Base-by-base conservation (phyloP, 2,329 filamentous ascomycete genomes). In the Dactylonectria estremocensis region DNA sequence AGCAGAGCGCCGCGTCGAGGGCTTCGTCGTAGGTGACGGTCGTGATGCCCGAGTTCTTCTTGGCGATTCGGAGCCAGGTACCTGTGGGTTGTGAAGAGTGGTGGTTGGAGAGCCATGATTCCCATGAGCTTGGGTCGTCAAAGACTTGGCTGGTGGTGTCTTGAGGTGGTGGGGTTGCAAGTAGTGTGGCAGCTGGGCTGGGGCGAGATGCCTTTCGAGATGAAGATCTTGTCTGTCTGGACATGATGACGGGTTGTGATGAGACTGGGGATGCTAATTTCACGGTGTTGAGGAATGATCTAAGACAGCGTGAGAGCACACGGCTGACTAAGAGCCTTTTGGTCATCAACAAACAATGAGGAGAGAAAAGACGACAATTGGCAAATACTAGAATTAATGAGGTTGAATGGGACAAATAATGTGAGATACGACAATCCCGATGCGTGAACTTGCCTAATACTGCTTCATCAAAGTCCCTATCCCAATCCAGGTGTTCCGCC, bases 1-100 rank as follows among this genome's bases (percentile, higher is more conserved):
- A 87, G 75, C 88, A 90, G 7, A 91, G 81, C 1, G 88, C 88
- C 37, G 82, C 78, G 73, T 90, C 86, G 18, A 91, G 82, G 1
- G 88, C 88, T 74, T 89, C 79, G 66, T 73, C 82, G 74, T 85
- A 84, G 16, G 82, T 83, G 14, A 89, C 77, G 0, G 85, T 85
- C 1, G 80, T 69, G n/a, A 82, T 77, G 3, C 77, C 74, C 1
- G 82, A 82, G 20, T 76, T 63, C 64, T 87, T 88, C 64, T 88
- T 88, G 53, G 81, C 81, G 24, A 88, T 78, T 57, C 84, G 82
- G 16, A 88, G 78, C 80, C 86, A 85, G 59, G 88, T 70, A 14
- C 40, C 40, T 0, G 84, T 85, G 0, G 77, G 35, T 61, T 61
- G 61, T 13, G 58, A 64, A 2, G 4, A 5, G 24, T 20, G 13